These are phyloP conservation scores for Penicillium sp. DNA, from an alignment of 2,329 filamentous ascomycete species.

Conservation along the genomic window DNA sequence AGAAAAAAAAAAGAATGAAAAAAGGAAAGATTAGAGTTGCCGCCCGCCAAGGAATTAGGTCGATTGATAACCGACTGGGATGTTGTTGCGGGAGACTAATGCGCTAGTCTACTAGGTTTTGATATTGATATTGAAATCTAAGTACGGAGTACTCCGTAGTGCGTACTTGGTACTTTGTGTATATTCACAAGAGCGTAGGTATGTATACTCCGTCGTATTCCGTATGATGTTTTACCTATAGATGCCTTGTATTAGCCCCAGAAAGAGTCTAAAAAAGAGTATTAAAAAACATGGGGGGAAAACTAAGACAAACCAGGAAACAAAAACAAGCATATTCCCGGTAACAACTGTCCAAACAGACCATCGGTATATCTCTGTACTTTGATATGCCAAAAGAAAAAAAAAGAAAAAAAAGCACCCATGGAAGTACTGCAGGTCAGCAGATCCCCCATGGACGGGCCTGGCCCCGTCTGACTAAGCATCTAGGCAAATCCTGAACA, in stretches of 20 bases:
- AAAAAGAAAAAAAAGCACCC: neutral
- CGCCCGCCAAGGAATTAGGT: slow-evolving; percentile 10
- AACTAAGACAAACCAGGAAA: too few relatives aligned
- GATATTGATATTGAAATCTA: too few relatives aligned
- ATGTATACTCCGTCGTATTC: too few relatives aligned
- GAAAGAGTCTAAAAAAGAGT: too few relatives aligned
- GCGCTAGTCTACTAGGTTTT: neutral
- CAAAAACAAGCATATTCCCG: too few relatives aligned
- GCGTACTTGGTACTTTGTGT: neutral
- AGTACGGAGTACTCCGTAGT: neutral
- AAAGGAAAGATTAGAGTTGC: slow-evolving; percentile 17
- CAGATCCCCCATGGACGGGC: slow-evolving; percentile 5
- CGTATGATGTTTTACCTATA: too few relatives aligned
- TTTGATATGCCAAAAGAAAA: too few relatives aligned
- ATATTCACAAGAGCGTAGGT: too few relatives aligned
- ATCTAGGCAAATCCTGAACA: neutral
- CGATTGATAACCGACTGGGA: slow-evolving; percentile 3
- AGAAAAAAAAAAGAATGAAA: neutral
- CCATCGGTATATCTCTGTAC: too few relatives aligned
- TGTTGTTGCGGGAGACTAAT: neutral
- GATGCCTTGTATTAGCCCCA: too few relatives aligned
- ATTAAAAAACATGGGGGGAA: too few relatives aligned
- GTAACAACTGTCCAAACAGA: too few relatives aligned
- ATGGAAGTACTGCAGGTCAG: slow-evolving; percentile 1
- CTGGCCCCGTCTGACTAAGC: slow-evolving; percentile 8